phyloP scores from a whole-genome alignment of 352 stramenopile species.

The Phytopythium vexans region DNA sequence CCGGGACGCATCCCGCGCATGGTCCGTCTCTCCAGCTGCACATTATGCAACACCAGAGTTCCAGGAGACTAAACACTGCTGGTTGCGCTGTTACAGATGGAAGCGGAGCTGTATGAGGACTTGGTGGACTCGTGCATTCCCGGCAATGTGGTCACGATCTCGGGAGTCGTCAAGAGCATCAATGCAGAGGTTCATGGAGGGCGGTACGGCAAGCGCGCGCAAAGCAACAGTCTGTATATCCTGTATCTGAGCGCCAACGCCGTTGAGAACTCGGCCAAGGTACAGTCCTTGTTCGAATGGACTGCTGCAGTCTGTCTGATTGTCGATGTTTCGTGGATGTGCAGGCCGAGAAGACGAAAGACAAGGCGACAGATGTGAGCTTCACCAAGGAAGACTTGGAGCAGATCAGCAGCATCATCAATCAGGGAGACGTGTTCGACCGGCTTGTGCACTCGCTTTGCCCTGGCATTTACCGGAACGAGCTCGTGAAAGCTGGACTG shows the following conservation, averaged over 20 bases:
- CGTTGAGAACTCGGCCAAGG: conserved; percentile 73
- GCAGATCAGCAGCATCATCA: conserved; percentile 88
- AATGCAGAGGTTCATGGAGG: conserved; percentile 93
- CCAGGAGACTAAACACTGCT: no score
- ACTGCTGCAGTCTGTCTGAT: background rate
- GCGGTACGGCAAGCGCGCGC: conserved; percentile 86
- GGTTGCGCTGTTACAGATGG: conserved; percentile 41
- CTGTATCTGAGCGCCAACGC: conserved; percentile 94
- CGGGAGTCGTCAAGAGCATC: conserved; percentile 93
- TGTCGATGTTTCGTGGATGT: background rate
- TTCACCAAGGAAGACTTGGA: conserved; percentile 92
- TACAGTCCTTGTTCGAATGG: conserved; percentile 5
- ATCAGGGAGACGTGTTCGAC: conserved; percentile 90
- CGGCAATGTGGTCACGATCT: conserved; percentile 93
- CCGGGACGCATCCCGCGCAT: conserved; percentile 87
- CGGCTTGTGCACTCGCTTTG: conserved; percentile 94
- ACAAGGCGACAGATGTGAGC: conserved; percentile 53
- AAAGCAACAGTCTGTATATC: conserved; percentile 91
- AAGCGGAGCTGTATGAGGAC: conserved; percentile 88
- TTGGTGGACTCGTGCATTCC: conserved; percentile 95
- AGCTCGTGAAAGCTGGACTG: conserved; percentile 97
- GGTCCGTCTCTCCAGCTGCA: conserved; percentile 15
- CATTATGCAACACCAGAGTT: no score
- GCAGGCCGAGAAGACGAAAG: conserved; percentile 36
- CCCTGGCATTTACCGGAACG: conserved; percentile 96